These are phyloP conservation scores for Isabelozyma pseudorhagii DNA, from an alignment of 805 yeast species.

Conservation along the genomic window DNA sequence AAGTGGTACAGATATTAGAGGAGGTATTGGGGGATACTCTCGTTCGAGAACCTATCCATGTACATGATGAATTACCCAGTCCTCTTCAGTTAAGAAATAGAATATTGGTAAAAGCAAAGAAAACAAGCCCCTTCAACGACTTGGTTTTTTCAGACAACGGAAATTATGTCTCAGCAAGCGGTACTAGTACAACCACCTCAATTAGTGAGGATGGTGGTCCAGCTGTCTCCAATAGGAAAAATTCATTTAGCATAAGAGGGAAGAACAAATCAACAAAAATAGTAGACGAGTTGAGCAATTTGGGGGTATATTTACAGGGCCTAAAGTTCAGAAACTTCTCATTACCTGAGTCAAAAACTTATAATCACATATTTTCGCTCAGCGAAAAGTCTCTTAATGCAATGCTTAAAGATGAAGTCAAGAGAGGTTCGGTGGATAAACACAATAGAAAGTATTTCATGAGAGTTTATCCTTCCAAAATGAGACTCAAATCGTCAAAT, in stretches of 20 bases:
- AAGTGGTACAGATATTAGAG: constrained; percentile 50
- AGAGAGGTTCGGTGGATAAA: constrained; percentile 55
- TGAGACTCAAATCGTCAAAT: constrained; percentile 74
- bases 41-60: constrained; percentile 36
- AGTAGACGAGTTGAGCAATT: constrained; percentile 44
- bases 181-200: constrained; percentile 38
- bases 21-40: constrained; percentile 60
- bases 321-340: constrained; percentile 77
- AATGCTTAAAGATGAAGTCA: constrained; percentile 61
- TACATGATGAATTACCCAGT: constrained; percentile 51
- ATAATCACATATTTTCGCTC: constrained; percentile 82
- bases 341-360: constrained; percentile 77
- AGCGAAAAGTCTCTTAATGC: constrained; percentile 67
- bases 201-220: constrained; percentile 38
- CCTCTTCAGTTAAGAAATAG: constrained; percentile 71
- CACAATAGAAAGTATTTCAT: constrained; percentile 75
- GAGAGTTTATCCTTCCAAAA: constrained; percentile 85
- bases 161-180: constrained; percentile 13
- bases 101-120: constrained; percentile 77
- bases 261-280: constrained; percentile 19
- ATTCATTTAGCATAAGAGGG: constrained; percentile 19
- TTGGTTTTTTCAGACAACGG: constrained; percentile 12
- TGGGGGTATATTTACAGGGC: constrained; percentile 76
- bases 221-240: constrained; percentile 8
- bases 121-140: constrained; percentile 28